phyloP scores from a whole-genome alignment of 2,329 filamentous ascomycete species.

The Fusarium armeniacum region DNA sequence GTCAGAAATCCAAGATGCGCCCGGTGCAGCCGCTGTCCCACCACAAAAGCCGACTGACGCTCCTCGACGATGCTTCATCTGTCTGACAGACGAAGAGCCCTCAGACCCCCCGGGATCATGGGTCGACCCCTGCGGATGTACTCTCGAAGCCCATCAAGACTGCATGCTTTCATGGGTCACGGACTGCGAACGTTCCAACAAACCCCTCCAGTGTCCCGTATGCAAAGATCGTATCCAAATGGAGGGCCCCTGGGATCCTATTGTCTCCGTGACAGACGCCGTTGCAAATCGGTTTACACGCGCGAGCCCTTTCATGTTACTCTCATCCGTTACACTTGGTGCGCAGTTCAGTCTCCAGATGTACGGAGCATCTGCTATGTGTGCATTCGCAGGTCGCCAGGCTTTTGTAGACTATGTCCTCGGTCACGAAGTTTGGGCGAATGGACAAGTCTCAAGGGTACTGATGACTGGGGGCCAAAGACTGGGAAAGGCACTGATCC shows the following conservation, averaged over 20 bases:
- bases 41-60: slow-evolving; percentile 41
- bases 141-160: slow-evolving; percentile 88
- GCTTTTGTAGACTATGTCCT: slow-evolving; percentile 60
- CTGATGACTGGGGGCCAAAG: slow-evolving; percentile 50
- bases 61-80: slow-evolving; percentile 72
- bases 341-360: slow-evolving; percentile 66
- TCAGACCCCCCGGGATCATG: slow-evolving; percentile 69
- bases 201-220: slow-evolving; percentile 85
- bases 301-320: slow-evolving; percentile 73
- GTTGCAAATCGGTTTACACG: slow-evolving; percentile 69
- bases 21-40: slow-evolving; percentile 5
- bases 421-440: slow-evolving; percentile 51
- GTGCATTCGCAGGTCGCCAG: slow-evolving; percentile 66
- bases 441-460: slow-evolving; percentile 45
- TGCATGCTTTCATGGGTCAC: slow-evolving; percentile 94
- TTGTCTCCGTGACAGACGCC: slow-evolving; percentile 76
- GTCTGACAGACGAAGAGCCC: slow-evolving; percentile 69
- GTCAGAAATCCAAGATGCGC: slow-evolving; percentile 26
- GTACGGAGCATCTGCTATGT: slow-evolving; percentile 67
- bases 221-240: slow-evolving; percentile 88
- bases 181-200: slow-evolving; percentile 79
- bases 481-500: slow-evolving; percentile 53
- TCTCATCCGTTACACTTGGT: slow-evolving; percentile 68
- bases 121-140: slow-evolving; percentile 92
- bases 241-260: slow-evolving; percentile 78